Evolutionary conservation across 2,329 filamentous ascomycete genomes (phyloP), one percentile per base, ranked within the genome.

Genomic region (Ceratocystis destructans): DNA sequence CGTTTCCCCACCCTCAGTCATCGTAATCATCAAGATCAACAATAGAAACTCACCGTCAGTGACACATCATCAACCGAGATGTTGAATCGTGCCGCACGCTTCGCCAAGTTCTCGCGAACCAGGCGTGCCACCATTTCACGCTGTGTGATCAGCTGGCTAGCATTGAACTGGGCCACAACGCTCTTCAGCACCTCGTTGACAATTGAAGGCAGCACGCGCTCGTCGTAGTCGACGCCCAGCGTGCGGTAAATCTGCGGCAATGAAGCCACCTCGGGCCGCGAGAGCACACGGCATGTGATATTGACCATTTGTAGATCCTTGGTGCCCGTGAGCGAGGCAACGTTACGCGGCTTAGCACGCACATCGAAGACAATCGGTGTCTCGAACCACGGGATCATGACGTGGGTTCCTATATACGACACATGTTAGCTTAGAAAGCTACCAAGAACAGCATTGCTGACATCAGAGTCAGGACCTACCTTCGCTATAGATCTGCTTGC

Each of bases 261-360:
- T 41, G 92, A 89, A 70, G 89, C 86, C 73, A 99, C 80, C 67
- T 91, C 86, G 66, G 94, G 94, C 72, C 91, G 83, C 68, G 93
- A 96, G 64, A 99, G 89, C 68, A 99, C 94, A 89, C 94, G 93
- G 79, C 94, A 99, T 74, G 93, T 99, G 76, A 99, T 97, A 84
- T 99, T 99, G 75, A 97, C 94, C 94, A 99, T 99, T 81, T 99
- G 94, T 78, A 99, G 80, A 78, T 99, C 94, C 82, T 99, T 99
- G 74, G 94, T 99, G 72, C 94, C 94, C 68, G 94, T 99, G 71
- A 99, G 84, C 71, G 94, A 97, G 71, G 94, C 89, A 72, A 99
- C 92, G 74, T 96, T 96, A 75, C 94, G 87, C 73, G 94, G 94
- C 82, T 93, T 96, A 68, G 94, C 94, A 78, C 94, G 93, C 72